These are phyloP conservation scores for Neofusicoccum umdonicola DNA, from an alignment of 2,329 filamentous ascomycete species.

Conservation along the genomic window DNA sequence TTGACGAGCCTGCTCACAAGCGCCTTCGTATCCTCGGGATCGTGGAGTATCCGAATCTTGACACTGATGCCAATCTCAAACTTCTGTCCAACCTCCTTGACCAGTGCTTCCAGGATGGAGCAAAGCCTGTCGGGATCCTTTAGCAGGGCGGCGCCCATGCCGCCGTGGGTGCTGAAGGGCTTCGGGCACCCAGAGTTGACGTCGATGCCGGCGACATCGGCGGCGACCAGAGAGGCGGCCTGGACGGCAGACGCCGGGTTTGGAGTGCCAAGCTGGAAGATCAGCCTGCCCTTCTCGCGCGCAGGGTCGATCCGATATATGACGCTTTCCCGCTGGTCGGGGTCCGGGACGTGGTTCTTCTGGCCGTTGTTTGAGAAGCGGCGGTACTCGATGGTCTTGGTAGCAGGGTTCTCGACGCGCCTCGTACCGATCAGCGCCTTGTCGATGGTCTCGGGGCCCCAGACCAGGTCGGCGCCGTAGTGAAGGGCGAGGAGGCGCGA, in stretches of 20 bases:
- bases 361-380: conserved; percentile 70
- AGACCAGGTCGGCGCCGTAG: conserved; percentile 95
- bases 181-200: conserved; percentile 99
- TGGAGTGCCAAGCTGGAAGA: conserved; percentile 91
- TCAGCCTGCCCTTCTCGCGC: conserved; percentile 69
- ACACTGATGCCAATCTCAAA: conserved; percentile 93
- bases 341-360: conserved; percentile 54
- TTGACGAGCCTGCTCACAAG: conserved; percentile 75
- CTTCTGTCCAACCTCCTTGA: conserved; percentile 71
- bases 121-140: conserved; percentile 80
- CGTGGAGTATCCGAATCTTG: conserved; percentile 87
- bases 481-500: conserved; percentile 84
- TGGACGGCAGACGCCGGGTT: conserved; percentile 78
- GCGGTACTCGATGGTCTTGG: conserved; percentile 80
- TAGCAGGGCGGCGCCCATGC: conserved; percentile 92
- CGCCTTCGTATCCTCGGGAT: conserved; percentile 68
- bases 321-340: conserved; percentile 54
- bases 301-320: conserved; percentile 83
- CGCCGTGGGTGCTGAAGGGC: conserved; percentile 87
- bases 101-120: conserved; percentile 78
- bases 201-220: conserved; percentile 89
- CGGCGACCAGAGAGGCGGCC: conserved; percentile 79
- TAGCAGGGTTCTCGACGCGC: conserved; percentile 71
- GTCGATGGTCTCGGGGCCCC: conserved; percentile 97
- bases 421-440: conserved; percentile 84